Base-by-base conservation (phyloP, 2,329 filamentous ascomycete genomes). In the Fusarium staphyleae region DNA sequence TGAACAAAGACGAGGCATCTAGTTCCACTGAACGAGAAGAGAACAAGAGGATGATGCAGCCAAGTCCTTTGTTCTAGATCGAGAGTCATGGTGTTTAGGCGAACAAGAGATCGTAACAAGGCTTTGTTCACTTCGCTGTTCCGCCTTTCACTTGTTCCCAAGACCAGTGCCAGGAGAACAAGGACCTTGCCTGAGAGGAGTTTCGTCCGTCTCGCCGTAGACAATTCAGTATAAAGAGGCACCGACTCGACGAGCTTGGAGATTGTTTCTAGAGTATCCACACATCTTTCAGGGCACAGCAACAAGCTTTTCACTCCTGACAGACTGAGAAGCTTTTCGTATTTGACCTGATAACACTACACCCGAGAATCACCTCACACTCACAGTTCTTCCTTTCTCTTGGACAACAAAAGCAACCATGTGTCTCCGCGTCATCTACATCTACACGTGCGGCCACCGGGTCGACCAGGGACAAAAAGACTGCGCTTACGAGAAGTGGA, bases 81-180 rank as follows among this genome's bases (percentile, higher is more conserved):
- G 22, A 35, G 14, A 8, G 18, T 9, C 11, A 33, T 36, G 18
- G 10, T 41, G n/a, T 46, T 59, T 44, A 24, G 8, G 9, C n/a
- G 24, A 50, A 59, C 53, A 58, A 56, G 28, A 41, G 12, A n/a
- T 8, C 30, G 24, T 14, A 18, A 30, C 48, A 43, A 24, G 26
- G 16, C 46, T 49, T 56, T 63, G 43, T 62, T 47, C 48, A 22
- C n/a, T 12, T n/a, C 12, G 18, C 15, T 40, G 24, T n/a, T 22
- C 13, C 3, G 12, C 6, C 15, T 10, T 34, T 41, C 8, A 22
- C 3, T 11, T 24, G 16, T 19, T 47, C 18, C 32, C 29, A 16
- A 34, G 30, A 11, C 9, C 12, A 28, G 19, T 24, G 19, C 18
- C 12, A 41, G 12, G 13, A 36, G 29, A 45, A 43, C 42, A 22